These are phyloP conservation scores for Glonium stellatum DNA, from an alignment of 495 filamentous ascomycete genomes.

Conservation along the genomic window DNA sequence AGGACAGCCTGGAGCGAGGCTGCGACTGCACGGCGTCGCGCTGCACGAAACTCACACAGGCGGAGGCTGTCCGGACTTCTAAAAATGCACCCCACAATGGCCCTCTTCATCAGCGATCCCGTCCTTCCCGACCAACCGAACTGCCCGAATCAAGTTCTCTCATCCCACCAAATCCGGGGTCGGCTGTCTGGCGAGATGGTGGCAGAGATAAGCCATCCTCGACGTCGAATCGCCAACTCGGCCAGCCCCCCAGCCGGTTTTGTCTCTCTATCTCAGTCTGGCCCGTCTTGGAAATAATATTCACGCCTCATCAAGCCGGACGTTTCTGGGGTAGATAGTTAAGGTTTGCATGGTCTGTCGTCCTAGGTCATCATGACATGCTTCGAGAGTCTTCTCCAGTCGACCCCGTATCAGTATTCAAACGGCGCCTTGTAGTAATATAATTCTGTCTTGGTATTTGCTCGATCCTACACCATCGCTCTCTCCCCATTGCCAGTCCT, in stretches of 20 bases:
- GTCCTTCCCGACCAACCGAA: background rate
- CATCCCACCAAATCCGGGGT: background rate
- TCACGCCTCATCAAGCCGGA: too few relatives aligned
- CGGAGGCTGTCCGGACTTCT: background rate
- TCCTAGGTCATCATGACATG: background rate
- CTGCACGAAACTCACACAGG: too few relatives aligned
- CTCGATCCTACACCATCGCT: background rate
- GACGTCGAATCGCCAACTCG: background rate
- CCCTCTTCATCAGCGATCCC: background rate
- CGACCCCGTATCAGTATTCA: background rate
- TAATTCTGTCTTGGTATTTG: background rate
- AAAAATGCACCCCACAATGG: background rate
- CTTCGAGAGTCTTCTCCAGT: background rate
- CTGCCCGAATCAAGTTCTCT: background rate
- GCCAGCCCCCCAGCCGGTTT: background rate
- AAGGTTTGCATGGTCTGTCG: too few relatives aligned
- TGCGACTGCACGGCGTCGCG: background rate
- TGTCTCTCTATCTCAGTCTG: too few relatives aligned
- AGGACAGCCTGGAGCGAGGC: background rate
- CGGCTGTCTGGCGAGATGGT: background rate
- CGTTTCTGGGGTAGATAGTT: too few relatives aligned
- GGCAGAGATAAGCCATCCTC: background rate
- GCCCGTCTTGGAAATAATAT: too few relatives aligned
- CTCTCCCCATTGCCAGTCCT: background rate
- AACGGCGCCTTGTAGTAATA: background rate